These are phyloP conservation scores for Penicillium sp. DNA, from an alignment of 2,329 filamentous ascomycete genomes.

Conservation along the genomic window DNA sequence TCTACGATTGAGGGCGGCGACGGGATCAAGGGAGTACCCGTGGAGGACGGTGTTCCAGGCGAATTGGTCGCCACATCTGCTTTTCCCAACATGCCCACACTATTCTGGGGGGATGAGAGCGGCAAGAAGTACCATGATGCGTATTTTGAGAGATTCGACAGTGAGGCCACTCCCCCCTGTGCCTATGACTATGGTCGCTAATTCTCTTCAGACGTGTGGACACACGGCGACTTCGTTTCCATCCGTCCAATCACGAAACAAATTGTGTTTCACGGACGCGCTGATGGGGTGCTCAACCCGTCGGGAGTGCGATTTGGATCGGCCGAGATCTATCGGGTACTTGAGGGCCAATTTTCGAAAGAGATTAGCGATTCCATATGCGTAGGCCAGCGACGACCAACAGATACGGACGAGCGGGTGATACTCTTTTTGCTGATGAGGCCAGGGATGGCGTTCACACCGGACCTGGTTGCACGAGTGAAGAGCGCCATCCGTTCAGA, in stretches of 20 bases:
- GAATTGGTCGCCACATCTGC: conserved; percentile 63
- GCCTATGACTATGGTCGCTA: background rate
- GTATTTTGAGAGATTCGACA: conserved; percentile 19
- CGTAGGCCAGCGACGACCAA: conserved; percentile 62
- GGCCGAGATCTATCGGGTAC: conserved; percentile 67
- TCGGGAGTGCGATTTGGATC: conserved; percentile 70
- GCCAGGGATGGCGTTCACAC: conserved; percentile 18
- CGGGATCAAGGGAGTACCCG: conserved; percentile 40
- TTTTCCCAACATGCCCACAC: conserved; percentile 69
- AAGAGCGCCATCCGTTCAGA: conserved; percentile 57
- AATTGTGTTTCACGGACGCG: conserved; percentile 26
- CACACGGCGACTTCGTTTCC: conserved; percentile 71
- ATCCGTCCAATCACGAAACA: conserved; percentile 60
- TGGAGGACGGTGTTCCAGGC: conserved; percentile 57
- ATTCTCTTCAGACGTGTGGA: conserved; percentile 54
- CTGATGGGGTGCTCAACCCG: conserved; percentile 71
- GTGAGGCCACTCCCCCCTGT: conserved; percentile 2
- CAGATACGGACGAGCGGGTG: conserved; percentile 50
- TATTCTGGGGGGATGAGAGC: conserved; percentile 48
- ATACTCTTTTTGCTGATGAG: conserved; percentile 54
- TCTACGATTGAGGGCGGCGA: conserved; percentile 16
- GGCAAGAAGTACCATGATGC: conserved; percentile 46
- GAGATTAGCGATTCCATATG: conserved; percentile 62
- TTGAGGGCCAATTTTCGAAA: conserved; percentile 42
- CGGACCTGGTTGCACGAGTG: conserved; percentile 44